Conservation (phyloP, 306 rosid species). For the Lathyrus aphaca region DNA sequence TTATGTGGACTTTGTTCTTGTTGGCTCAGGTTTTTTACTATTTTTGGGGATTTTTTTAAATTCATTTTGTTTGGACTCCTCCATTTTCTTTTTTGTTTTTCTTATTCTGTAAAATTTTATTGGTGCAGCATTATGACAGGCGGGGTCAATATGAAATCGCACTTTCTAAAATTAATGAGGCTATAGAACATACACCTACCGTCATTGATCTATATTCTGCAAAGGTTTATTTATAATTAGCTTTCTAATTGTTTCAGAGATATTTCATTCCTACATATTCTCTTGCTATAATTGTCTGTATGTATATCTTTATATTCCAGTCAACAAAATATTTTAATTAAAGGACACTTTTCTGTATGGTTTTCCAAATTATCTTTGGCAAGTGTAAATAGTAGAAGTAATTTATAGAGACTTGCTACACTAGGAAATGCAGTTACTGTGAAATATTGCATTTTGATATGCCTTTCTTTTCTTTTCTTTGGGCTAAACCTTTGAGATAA, state of each 20-base stretch:
- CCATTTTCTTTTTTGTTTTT: not conserved
- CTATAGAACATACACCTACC: conserved; percentile 93
- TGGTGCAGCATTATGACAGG: conserved; percentile 92
- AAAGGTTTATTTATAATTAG: conserved; percentile 60
- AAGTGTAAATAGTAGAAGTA: conserved; percentile 2
- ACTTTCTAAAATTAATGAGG: conserved; percentile 84
- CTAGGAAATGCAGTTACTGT: not conserved
- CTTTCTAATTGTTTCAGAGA: conserved; percentile 18
- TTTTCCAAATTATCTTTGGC: conserved; percentile 23
- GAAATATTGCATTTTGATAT: not conserved
- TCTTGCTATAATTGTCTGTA: not conserved
- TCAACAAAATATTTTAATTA: conserved; percentile 2
- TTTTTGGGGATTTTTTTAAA: conserved; percentile 17
- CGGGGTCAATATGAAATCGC: conserved; percentile 79
- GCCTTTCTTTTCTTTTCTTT: conserved; percentile 11
- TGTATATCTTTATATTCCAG: conserved; percentile 17
- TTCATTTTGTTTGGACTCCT: conserved; percentile 11
- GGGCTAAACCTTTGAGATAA: not conserved
- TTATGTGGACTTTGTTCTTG: conserved; percentile 87
- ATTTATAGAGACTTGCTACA: not conserved
- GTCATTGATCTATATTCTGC: conserved; percentile 94
- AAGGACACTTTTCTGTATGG: conserved; percentile 10
- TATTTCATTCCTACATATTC: conserved; percentile 29
- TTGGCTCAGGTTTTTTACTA: conserved; percentile 79
- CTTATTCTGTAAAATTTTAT: conserved; percentile 29